These are phyloP conservation scores for Blastobotrys chiropterorum DNA, from an alignment of 805 yeast species.

Conservation along the genomic window DNA sequence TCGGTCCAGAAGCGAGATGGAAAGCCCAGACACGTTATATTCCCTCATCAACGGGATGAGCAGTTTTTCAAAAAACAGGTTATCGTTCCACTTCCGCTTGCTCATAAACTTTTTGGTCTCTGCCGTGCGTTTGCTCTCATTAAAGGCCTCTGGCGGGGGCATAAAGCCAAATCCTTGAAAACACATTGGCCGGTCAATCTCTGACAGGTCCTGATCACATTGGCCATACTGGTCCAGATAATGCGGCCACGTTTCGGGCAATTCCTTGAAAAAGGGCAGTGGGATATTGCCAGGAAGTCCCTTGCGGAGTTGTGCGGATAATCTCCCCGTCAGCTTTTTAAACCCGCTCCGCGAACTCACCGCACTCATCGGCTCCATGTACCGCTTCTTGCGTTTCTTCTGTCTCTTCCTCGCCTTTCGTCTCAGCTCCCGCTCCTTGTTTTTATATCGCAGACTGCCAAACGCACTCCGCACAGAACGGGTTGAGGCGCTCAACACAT, in stretches of 20 bases:
- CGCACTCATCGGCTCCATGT: not conserved
- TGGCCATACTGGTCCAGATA: slow-evolving; percentile 15
- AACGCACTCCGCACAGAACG: too few species aligned
- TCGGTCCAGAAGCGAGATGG: slow-evolving; percentile 52
- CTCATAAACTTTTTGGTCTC: slow-evolving; percentile 12
- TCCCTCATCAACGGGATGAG: slow-evolving; percentile 33
- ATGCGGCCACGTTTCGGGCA: slow-evolving; percentile 19
- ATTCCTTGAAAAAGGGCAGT: slow-evolving; percentile 4
- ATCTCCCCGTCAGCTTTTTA: not conserved
- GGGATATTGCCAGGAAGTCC: slow-evolving; percentile 12
- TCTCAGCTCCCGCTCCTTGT: too few species aligned
- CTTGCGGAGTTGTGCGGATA: too few species aligned
- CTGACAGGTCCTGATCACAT: slow-evolving; percentile 15
- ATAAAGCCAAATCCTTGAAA: slow-evolving; percentile 42
- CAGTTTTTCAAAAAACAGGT: slow-evolving; percentile 36
- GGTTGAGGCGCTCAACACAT: too few species aligned
- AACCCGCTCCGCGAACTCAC: not conserved
- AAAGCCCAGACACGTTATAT: slow-evolving; percentile 45
- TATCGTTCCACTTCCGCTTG: slow-evolving; percentile 24
- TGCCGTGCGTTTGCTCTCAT: slow-evolving; percentile 40
- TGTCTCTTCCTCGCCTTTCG: too few species aligned
- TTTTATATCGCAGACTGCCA: too few species aligned
- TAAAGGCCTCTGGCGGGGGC: slow-evolving; percentile 53
- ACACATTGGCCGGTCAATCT: slow-evolving; percentile 51
- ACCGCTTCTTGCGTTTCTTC: too few species aligned